Evolutionary conservation across 768 basidiomycete species (phyloP).

Genomic region (Suillus sp.): DNA sequence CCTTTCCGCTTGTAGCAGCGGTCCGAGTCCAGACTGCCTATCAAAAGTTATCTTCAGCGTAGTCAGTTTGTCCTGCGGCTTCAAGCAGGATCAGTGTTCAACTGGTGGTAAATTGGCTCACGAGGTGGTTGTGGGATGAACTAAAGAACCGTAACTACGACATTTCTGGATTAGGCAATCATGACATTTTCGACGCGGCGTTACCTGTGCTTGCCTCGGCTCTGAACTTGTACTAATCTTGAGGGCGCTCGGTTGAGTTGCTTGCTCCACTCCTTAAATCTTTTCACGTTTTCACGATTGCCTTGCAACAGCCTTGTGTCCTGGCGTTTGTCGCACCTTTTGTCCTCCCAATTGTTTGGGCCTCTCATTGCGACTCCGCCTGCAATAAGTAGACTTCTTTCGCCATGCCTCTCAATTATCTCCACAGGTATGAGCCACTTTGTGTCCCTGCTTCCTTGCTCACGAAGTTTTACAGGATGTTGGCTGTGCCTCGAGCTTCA

Average conservation of each 20-base stretch:
- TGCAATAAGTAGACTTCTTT: not conserved
- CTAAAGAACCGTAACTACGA: not conserved
- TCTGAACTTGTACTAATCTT: not conserved
- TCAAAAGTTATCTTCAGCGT: not conserved
- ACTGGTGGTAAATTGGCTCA: not conserved
- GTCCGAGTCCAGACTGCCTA: not conserved
- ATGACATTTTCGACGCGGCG: not conserved
- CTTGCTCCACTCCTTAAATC: not conserved
- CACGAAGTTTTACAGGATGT: not conserved
- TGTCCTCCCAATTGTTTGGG: not conserved
- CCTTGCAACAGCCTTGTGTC: not conserved
- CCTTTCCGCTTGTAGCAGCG: not conserved
- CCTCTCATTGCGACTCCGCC: not conserved
- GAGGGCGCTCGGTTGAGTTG: not conserved
- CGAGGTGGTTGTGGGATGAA: not conserved
- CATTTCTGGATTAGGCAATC: not conserved
- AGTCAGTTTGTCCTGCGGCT: not conserved
- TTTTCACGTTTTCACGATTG: not conserved
- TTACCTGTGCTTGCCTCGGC: not conserved
- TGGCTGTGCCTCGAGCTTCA: constrained; percentile 13
- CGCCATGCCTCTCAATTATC: constrained; percentile 18
- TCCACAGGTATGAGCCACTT: constrained; percentile 15
- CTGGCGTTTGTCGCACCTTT: not conserved
- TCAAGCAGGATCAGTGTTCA: not conserved
- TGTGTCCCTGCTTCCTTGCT: not conserved